Conservation (phyloP, 345 rosid species). For the Melaleuca alternifolia region DNA sequence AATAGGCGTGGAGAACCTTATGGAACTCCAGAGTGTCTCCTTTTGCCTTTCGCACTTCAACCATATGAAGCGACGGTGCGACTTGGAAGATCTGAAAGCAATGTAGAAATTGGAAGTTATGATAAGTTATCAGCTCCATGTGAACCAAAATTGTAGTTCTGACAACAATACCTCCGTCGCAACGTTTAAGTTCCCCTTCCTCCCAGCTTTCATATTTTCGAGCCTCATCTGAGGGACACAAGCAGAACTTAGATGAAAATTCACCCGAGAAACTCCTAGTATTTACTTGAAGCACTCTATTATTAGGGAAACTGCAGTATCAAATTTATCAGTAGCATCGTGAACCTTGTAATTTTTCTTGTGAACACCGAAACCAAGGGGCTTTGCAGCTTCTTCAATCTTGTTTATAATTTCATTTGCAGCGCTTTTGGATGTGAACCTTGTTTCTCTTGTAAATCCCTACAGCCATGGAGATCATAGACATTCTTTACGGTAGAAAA, state of each 20-base stretch:
- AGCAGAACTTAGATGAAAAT: not conserved
- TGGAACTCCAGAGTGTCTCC: constrained; percentile 19
- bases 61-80: constrained; percentile 9
- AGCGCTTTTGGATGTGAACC: constrained; percentile 9
- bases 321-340: not conserved
- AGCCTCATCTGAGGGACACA: constrained; percentile 6
- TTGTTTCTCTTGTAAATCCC: constrained; percentile 16
- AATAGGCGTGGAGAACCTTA: not conserved
- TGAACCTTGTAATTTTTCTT: constrained; percentile 16
- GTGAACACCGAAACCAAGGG: constrained; percentile 12
- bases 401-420: constrained; percentile 12
- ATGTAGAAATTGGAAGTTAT: not conserved
- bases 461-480: not conserved
- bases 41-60: constrained; percentile 13
- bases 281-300: not conserved
- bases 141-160: not conserved
- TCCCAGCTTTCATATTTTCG: constrained; percentile 11
- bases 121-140: not conserved
- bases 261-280: not conserved
- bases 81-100: constrained; percentile 7
- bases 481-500: not conserved
- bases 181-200: constrained; percentile 12
- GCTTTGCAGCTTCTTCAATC: constrained; percentile 15
- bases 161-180: constrained; percentile 6
- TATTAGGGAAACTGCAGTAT: not conserved